A percentile compares a stretch with the other conserved stretches of the same genome.
Evolutionary conservation across 192 early-diverging fungal genomes (phyloP).

Genomic region (Cetraspora pellucida): DNA sequence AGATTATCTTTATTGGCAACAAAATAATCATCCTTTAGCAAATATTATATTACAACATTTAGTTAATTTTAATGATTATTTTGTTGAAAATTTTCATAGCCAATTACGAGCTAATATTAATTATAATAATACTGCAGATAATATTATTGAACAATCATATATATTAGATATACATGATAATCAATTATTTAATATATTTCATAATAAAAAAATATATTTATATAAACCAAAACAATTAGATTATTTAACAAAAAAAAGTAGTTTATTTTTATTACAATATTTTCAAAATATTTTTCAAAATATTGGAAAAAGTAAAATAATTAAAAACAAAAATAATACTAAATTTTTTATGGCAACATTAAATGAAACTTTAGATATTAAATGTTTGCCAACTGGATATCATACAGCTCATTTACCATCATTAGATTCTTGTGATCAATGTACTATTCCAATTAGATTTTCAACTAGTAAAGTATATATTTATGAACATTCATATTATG

Average conservation of each 20-base stretch:
- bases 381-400: background rate
- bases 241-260: background rate
- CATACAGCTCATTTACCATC: background rate
- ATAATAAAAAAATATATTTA: background rate
- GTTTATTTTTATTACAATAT: background rate
- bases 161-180: background rate
- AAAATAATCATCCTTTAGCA: background rate
- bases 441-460: background rate
- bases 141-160: background rate
- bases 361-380: background rate
- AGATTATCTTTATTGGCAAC: constrained; percentile 17
- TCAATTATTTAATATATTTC: background rate
- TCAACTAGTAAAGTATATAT: background rate
- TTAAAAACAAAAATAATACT: background rate
- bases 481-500: background rate
- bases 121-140: background rate
- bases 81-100: constrained; percentile 3
- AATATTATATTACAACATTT: background rate
- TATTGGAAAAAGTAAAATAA: background rate
- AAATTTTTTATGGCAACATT: background rate
- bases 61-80: too few relatives aligned
- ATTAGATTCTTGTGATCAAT: background rate
- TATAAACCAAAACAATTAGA: background rate
- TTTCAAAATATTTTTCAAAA: background rate
- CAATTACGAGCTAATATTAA: background rate